Evolutionary conservation across 805 yeast genomes (phyloP).

Genomic region (Alloascoidea hylecoeti): DNA sequence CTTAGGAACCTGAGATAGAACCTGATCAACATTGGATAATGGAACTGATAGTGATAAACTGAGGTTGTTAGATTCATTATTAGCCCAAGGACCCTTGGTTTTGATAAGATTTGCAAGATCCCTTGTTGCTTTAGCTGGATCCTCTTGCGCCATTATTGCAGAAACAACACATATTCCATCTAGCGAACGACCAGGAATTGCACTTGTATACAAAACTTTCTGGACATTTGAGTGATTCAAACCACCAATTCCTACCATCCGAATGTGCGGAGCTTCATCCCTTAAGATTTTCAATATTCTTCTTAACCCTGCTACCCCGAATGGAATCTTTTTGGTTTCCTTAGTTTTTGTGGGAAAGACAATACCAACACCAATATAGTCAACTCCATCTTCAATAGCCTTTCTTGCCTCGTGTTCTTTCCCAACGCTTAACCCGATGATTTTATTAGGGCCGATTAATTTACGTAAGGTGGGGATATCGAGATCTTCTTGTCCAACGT

Average conservation of each 20-base stretch:
- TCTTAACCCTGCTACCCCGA: slow-evolving; percentile 60
- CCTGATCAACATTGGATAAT: slow-evolving; percentile 2
- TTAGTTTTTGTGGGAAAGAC: slow-evolving; percentile 67
- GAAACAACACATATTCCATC: slow-evolving; percentile 91
- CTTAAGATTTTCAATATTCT: slow-evolving; percentile 33
- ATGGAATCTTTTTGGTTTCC: slow-evolving; percentile 35
- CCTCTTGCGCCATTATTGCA: slow-evolving; percentile 54
- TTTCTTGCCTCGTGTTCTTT: slow-evolving; percentile 36
- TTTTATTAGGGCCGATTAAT: slow-evolving; percentile 58
- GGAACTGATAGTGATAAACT: slow-evolving; percentile 6
- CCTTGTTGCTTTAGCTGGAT: slow-evolving; percentile 37
- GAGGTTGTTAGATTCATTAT: slow-evolving; percentile 4
- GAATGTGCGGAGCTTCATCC: slow-evolving; percentile 22
- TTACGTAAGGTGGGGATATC: slow-evolving; percentile 37
- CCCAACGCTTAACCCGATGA: slow-evolving; percentile 69
- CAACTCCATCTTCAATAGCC: slow-evolving; percentile 40
- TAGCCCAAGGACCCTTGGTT: slow-evolving; percentile 16
- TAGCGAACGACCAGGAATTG: slow-evolving; percentile 28
- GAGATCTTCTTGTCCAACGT: slow-evolving; percentile 90
- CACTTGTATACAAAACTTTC: slow-evolving; percentile 37
- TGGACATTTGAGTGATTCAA: slow-evolving; percentile 48
- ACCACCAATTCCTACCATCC: slow-evolving; percentile 75
- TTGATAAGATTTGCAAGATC: slow-evolving; percentile 18
- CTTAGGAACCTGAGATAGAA: slow-evolving; percentile 10
- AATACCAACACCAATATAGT: slow-evolving; percentile 80